Evolutionary conservation across 208 protist genomes (phyloP).

Genomic region (Trypanosoma vivax): DNA sequence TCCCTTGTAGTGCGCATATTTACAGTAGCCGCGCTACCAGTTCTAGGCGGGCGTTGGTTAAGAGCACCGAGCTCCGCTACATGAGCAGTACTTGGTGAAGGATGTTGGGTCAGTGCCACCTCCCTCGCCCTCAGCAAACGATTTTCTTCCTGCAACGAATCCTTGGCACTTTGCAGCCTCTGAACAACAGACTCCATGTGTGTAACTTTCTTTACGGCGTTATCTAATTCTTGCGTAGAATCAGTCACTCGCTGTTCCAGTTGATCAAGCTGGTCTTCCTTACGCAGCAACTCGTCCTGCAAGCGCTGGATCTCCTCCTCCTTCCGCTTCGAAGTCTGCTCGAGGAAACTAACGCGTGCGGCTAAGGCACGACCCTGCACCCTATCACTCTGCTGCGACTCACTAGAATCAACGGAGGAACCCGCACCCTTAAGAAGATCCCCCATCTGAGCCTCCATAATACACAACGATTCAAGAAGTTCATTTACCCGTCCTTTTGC

Average conservation of each 20-base stretch:
- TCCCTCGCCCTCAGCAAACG: not conserved
- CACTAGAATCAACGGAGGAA: not conserved
- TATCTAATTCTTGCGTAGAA: slow-evolving; percentile 1
- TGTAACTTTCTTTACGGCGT: slow-evolving; percentile 2
- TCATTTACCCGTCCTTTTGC: slow-evolving; percentile 27
- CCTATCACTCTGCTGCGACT: not conserved
- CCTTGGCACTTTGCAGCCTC: slow-evolving; percentile 1
- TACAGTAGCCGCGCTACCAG: too few relatives aligned
- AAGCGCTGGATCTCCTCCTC: slow-evolving; percentile 22
- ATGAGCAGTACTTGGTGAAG: not conserved
- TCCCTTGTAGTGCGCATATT: too few relatives aligned
- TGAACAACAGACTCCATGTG: slow-evolving; percentile 6
- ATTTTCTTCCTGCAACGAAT: slow-evolving; percentile 5
- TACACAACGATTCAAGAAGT: slow-evolving; percentile 29
- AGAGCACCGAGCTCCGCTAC: too few relatives aligned
- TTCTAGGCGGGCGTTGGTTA: too few relatives aligned
- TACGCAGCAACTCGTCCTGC: slow-evolving; percentile 6
- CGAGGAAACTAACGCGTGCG: slow-evolving; percentile 26
- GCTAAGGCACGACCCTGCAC: slow-evolving; percentile 2
- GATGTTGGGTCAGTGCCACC: not conserved
- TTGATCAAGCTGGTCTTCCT: slow-evolving; percentile 9
- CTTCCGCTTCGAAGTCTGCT: slow-evolving; percentile 19
- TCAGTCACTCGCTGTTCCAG: slow-evolving; percentile 5
- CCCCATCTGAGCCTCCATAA: slow-evolving; percentile 29
- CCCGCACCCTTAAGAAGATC: slow-evolving; percentile 18